These are phyloP conservation scores for Nitzschia sp. DNA, from an alignment of 108 stramenopile species.

Conservation along the genomic window DNA sequence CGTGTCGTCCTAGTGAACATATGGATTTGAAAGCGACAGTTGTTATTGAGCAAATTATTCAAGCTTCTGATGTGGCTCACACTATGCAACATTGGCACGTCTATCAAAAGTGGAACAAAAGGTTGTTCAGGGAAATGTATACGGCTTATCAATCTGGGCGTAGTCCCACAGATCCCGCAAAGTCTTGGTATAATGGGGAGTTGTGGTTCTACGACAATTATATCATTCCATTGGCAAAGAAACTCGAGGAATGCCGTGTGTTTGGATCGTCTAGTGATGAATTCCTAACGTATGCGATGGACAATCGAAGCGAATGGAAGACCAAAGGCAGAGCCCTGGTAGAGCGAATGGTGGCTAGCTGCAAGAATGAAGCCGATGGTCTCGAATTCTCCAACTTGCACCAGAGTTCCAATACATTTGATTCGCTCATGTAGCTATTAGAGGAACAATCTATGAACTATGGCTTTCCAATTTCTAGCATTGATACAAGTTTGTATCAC, in stretches of 20 bases:
- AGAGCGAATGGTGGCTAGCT: background rate
- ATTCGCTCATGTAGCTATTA: too few relatives aligned
- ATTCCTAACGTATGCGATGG: constrained; percentile 21
- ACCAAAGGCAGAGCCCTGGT: constrained; percentile 16
- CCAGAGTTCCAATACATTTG: too few relatives aligned
- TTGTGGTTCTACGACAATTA: constrained; percentile 39
- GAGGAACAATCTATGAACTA: too few relatives aligned
- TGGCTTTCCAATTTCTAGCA: too few relatives aligned
- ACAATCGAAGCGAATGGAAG: constrained; percentile 22
- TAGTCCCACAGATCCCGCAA: constrained; percentile 38
- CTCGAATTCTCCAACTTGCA: background rate
- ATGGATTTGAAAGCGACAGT: constrained; percentile 36
- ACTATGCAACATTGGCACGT: constrained; percentile 58
- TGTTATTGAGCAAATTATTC: constrained; percentile 54
- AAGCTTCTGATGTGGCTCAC: constrained; percentile 53
- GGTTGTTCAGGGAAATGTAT: constrained; percentile 45
- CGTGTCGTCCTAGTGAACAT: background rate
- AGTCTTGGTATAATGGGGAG: constrained; percentile 44
- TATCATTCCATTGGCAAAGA: constrained; percentile 29
- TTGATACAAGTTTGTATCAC: background rate
- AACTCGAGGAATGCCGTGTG: constrained; percentile 32
- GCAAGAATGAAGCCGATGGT: background rate
- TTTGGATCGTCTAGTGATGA: constrained; percentile 28
- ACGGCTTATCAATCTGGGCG: constrained; percentile 36
- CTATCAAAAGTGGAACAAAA: constrained; percentile 53